Evolutionary conservation across 2,329 filamentous ascomycete species (phyloP).

Genomic region (Claviceps pusilla): DNA sequence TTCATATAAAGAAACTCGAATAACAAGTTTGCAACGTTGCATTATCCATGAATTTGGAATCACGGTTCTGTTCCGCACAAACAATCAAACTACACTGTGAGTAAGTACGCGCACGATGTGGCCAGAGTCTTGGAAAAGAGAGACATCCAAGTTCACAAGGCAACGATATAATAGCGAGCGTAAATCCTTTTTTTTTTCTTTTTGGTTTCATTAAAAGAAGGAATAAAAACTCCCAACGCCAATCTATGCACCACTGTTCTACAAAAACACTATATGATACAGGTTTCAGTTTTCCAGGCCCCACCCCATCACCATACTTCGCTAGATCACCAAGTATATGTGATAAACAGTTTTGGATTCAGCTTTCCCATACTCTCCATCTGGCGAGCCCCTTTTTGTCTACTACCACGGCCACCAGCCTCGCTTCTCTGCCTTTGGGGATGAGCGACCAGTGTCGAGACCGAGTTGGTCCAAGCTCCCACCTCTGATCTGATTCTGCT

Average conservation of each 20-base stretch:
- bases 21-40: not conserved
- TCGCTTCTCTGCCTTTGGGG: constrained; percentile 25
- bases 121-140: not conserved
- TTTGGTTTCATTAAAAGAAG: not conserved
- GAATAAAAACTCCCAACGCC: constrained; percentile 24
- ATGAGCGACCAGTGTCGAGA: constrained; percentile 16
- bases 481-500: constrained; percentile 33
- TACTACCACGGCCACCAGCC: constrained; percentile 30
- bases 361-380: not conserved
- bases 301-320: constrained; percentile 4
- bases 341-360: not conserved
- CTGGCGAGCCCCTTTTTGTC: constrained; percentile 3
- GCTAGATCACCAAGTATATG: constrained; percentile 3
- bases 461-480: constrained; percentile 37
- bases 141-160: not conserved
- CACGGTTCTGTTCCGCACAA: not conserved
- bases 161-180: not conserved
- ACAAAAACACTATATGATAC: constrained; percentile 25
- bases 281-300: constrained; percentile 10
- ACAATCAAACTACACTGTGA: not conserved
- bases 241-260: constrained; percentile 29
- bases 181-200: not conserved
- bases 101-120: not conserved
- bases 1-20: not conserved
- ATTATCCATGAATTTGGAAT: not conserved